Base-by-base conservation (phyloP, 371 early-diverging fungal genomes). In the Haplosporangium sp. region DNA sequence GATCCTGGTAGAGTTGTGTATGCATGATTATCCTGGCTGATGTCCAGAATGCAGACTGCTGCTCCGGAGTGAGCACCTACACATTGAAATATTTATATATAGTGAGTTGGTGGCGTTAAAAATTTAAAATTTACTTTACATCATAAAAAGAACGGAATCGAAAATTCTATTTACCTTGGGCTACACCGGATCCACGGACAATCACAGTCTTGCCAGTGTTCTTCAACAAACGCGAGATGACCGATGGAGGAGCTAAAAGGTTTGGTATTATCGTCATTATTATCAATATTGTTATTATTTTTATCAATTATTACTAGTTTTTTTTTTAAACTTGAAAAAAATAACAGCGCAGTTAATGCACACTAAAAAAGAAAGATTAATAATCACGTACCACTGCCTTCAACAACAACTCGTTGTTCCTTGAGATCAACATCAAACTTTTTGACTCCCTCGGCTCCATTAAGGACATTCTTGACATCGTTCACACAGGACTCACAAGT, bases 1-100 rank as follows among this genome's bases (percentile, higher is more conserved):
- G 84, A 76, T 59, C 82, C 84, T 38, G 84, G 85, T 3, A 74
- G 69, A 17, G 68, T 85, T 1, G 84, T 38, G 5, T 44, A 57
- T 8, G 47, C 61, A 61, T 74, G 71, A 70, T 87, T 77, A 61
- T 86, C 78, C 20, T 68, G 69, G 84, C 74, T 87, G 50, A 85
- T 87, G 55, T 96, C 96, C 69, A 96, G 92, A 34, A 96, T 96
- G 69, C 95, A 94, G 4, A 96, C 96, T 11, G 96, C 96, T 2
- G 96, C 96, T 34, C 94, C 94, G 19, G 91, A 85, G 66, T 87
- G 85, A n/a, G 69, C 77, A 15, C 81, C 84, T 63, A 27, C 27
- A 27, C 27, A 27, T 27, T 27, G 27, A 27, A 27, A 27, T 27
- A 27, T 27, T 27, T 27, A 27, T 27, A 27, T 27, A 27, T 27